Evolutionary conservation across 805 yeast genomes (phyloP), one percentile per base, ranked within the genome.

Genomic region (Pichia pseudocactophila): DNA sequence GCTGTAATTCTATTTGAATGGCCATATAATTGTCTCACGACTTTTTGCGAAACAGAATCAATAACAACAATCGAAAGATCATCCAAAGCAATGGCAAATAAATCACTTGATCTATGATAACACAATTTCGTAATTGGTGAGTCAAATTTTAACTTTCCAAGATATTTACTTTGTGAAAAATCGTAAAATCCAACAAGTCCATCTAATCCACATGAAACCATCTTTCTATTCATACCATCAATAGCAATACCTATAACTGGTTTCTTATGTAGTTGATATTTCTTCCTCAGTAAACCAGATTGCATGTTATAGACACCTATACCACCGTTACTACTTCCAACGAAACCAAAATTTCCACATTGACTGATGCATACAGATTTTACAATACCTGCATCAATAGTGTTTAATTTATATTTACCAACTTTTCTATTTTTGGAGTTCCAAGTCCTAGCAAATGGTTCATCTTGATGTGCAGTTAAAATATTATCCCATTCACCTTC

Each of bases 401-500:
- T 84, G 3, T 67, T 59, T 30, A 94, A 66, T 30, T 68, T 68
- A 69, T 80, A 76, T 45, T 81, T 74, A 18, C 97, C 97, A 3
- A 88, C 77, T 55, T 88, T 78, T 49, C 84, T 89, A 46, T 73
- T 74, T 49, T 74, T 75, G 7, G 87, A 76, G 55, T 80, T 81
- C 97, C 98, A 92, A 1, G 96, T 85, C 52, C 95, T 76, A 1
- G 96, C 98, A 63, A 77, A 79, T 1, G 69, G 63, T 54, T 84
- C 92, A 45, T 80, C 86, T 54, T 80, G 80, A 63, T 92, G 97
- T 0, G 86, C 90, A 17, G 97, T 86, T 6, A 94, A 57, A 40
- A 92, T 71, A 54, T 89, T 89, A 56, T 87, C 97, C 98, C 98
- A 92, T 41, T 87, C 89, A 28, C 86, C 87, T 55, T 78, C 80